Evolutionary conservation across 2,329 filamentous ascomycete species (phyloP), one percentile per base, ranked within the genome.

Genomic region (Exophiala lecanii-corni): DNA sequence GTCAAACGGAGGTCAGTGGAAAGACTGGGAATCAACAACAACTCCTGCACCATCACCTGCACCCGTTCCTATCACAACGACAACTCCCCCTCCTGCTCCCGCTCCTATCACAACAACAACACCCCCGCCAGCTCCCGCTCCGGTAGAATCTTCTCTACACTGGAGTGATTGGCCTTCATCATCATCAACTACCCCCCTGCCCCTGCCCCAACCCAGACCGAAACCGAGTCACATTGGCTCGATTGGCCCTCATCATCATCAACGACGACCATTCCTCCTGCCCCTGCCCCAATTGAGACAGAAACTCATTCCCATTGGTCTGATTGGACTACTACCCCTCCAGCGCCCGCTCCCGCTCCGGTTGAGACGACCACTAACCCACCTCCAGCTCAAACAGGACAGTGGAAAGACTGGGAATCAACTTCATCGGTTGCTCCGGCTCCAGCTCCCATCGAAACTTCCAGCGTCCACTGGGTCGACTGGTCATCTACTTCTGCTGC

Each of bases 401-500:
- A 39, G 19, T 47, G 44, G 44, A 16, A n/a, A 21, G 44, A 43
- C 16, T 47, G 44, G 44, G 21, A 36, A 10, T 35, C 48, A 3
- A 21, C 35, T 10, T 20, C 34, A 20, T 20, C 34, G 10, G n/a
- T 17, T 9, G 36, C 33, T 31, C 5, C 23, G 23, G 16, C 15
- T 41, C 25, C 44, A 39, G 30, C 21, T 37, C 43, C 45, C 36
- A 28, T 23, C 16, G 39, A 45, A 41, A 39, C 45, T 43, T 25
- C 47, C 34, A 41, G 15, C 28, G 39, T 41, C 6, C 10, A 18
- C 10, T 35, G 33, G 33, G 7, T 4, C 4, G 33, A 35, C 6
- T 35, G 33, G 33, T 35, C 30, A 6, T 33, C 26, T 26, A 34
- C 36, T 4, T 20, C 36, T 16, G 36, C 39, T n/a, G 23, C 9